Evolutionary conservation across 352 stramenopile genomes (phyloP).

Genomic region (Pythium brassicae): DNA sequence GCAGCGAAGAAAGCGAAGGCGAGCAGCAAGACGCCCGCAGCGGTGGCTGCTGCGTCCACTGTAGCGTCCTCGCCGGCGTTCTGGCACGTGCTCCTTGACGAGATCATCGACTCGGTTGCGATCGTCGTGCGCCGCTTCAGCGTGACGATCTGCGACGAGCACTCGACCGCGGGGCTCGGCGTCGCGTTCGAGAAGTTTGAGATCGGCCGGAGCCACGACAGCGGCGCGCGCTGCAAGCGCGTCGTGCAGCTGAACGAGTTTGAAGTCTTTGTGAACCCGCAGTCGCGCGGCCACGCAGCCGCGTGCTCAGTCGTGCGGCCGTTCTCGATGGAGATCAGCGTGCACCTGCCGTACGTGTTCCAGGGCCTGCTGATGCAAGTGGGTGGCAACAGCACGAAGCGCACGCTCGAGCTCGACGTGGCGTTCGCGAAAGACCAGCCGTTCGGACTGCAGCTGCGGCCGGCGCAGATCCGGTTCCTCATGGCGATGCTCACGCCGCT

Average conservation of each 20-base stretch:
- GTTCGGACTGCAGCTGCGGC: conserved; percentile 53
- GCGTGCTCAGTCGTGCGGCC: conserved; percentile 46
- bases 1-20: conserved; percentile 25
- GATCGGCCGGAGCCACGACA: conserved; percentile 32
- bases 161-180: conserved; percentile 43
- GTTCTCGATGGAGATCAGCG: conserved; percentile 46
- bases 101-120: conserved; percentile 67
- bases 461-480: conserved; percentile 56
- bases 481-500: conserved; percentile 54
- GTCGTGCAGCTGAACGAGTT: conserved; percentile 54
- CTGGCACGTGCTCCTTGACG: conserved; percentile 59
- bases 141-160: conserved; percentile 60
- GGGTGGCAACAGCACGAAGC: conserved; percentile 26
- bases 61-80: conserved; percentile 29
- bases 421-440: conserved; percentile 26
- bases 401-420: conserved; percentile 51
- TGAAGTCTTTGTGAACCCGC: conserved; percentile 61
- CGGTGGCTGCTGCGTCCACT: conserved; percentile 6
- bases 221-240: conserved; percentile 37
- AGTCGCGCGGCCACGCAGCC: conserved; percentile 23
- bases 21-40: not conserved
- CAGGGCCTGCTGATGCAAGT: conserved; percentile 54
- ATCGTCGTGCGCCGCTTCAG: conserved; percentile 43
- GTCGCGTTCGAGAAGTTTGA: conserved; percentile 59
- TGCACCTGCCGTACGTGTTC: conserved; percentile 66